A percentile compares a stretch with the other conserved stretches of the same genome.
These are phyloP conservation scores for Aspergillus sclerotialis DNA, from an alignment of 2,329 filamentous ascomycete species.

Conservation along the genomic window DNA sequence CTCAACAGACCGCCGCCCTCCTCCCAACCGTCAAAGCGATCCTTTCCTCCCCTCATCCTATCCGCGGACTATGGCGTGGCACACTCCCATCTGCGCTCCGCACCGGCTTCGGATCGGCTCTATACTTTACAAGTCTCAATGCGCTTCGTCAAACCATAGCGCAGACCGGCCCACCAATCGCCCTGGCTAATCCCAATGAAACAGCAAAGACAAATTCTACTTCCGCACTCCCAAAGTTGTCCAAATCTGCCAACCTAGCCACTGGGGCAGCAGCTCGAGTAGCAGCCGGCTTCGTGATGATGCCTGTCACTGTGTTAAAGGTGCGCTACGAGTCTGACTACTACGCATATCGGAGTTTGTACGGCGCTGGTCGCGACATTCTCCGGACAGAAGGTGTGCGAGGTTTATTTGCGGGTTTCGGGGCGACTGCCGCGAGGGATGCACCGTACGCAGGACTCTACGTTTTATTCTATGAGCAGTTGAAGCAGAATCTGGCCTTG, in stretches of 20 bases:
- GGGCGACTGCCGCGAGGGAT: slow-evolving; percentile 85
- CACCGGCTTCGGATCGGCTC: slow-evolving; percentile 83
- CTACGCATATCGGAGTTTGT: slow-evolving; percentile 74
- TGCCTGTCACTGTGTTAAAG: slow-evolving; percentile 94
- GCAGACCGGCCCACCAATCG: slow-evolving; percentile 30
- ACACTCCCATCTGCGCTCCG: slow-evolving; percentile 88
- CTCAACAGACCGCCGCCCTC: slow-evolving; percentile 60
- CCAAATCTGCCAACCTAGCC: slow-evolving; percentile 74
- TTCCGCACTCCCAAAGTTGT: slow-evolving; percentile 72
- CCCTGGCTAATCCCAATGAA: slow-evolving; percentile 27
- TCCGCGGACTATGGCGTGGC: slow-evolving; percentile 81
- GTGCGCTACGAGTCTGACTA: slow-evolving; percentile 88
- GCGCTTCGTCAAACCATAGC: slow-evolving; percentile 65
- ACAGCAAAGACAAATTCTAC: slow-evolving; percentile 36
- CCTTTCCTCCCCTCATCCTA: slow-evolving; percentile 56
- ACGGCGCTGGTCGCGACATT: slow-evolving; percentile 68
- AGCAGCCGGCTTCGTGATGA: slow-evolving; percentile 81
- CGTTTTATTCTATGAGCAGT: slow-evolving; percentile 79
- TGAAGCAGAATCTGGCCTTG: slow-evolving; percentile 28
- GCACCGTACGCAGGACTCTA: slow-evolving; percentile 96
- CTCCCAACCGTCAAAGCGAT: slow-evolving; percentile 63
- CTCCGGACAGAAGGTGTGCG: slow-evolving; percentile 62
- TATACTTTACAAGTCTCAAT: slow-evolving; percentile 91
- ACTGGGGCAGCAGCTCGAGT: slow-evolving; percentile 80
- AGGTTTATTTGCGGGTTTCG: slow-evolving; percentile 90